phyloP scores from a whole-genome alignment of 208 protist species.

The Kentomonas sorsogonicus region DNA sequence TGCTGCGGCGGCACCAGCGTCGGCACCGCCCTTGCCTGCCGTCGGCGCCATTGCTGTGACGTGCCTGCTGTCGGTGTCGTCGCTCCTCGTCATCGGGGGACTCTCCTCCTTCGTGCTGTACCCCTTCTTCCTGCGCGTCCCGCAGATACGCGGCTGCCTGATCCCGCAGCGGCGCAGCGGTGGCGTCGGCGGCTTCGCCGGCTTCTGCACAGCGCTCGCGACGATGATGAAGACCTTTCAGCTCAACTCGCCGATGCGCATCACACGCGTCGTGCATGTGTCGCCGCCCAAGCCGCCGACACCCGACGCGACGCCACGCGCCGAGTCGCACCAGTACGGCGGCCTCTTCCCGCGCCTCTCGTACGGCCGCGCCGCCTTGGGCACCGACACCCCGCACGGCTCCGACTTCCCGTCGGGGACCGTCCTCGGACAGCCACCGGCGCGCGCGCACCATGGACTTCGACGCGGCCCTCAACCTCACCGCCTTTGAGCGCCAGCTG shows the following conservation, averaged over 20 bases:
- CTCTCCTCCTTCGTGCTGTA: conserved; percentile 39
- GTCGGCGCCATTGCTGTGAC: conserved; percentile 18
- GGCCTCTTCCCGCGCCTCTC: not conserved
- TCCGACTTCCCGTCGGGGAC: no score
- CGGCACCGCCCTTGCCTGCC: conserved; percentile 19
- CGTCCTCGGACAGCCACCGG: conserved; percentile 6
- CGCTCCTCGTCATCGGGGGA: conserved; percentile 28
- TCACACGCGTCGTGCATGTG: conserved; percentile 31
- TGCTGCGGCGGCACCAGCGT: conserved; percentile 26
- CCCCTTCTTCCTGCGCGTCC: conserved; percentile 41
- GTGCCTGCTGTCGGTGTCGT: conserved; percentile 42
- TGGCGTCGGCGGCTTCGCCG: not conserved
- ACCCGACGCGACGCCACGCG: not conserved
- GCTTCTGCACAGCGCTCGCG: not conserved
- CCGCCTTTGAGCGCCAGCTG: conserved; percentile 6
- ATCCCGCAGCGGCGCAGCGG: conserved; percentile 10
- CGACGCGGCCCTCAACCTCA: conserved; percentile 10
- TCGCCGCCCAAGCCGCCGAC: not conserved
- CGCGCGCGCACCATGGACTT: conserved; percentile 19
- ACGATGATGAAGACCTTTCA: conserved; percentile 15
- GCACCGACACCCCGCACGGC: no score
- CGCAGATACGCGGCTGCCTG: conserved; percentile 18
- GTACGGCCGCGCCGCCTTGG: no score
- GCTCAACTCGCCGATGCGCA: conserved; percentile 27
- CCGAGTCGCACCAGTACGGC: not conserved